Evolutionary conservation across 2,329 filamentous ascomycete genomes (phyloP), one percentile per base, ranked within the genome.

Genomic region (Cercospora sesami): DNA sequence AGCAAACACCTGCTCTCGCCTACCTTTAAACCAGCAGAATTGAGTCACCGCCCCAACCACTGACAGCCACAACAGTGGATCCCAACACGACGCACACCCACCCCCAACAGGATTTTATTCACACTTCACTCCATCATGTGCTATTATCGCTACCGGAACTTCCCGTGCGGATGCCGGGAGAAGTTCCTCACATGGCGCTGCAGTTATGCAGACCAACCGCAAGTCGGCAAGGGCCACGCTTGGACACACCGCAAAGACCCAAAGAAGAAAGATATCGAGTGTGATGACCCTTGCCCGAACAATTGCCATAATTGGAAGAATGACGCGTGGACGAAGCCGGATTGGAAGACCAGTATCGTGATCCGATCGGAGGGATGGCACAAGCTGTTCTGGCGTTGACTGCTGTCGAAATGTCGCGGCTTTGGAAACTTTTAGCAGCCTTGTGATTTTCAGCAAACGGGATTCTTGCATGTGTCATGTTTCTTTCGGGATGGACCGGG

Each of bases 81-180:
- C 51, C 26, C 63, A 65, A 60, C 63, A 39, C 63, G 48, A 64
- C 53, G 51, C 39, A 58, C 26, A 58, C 26, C 31, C 16, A 42
- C 2, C 9, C 55, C 18, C 63, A 53, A 65, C 51, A 31, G 18
- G 39, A 21, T 30, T 53, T 5, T 16, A 21, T 21, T n/a, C 18
- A 48, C 51, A 42, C 18, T 28, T 33, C 39, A 48, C 33, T 53
- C 21, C 42, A 58, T n/a, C 57, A 68, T 68, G 66, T 68, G 66
- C 62, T 65, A 65, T 51, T 68, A 65, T 48, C 60, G 60, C 45
- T 48, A 68, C 62, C 58, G 62, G 18, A 42, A 42, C 58, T 68
- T 16, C 26, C 39, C 62, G 28, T 68, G 66, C 62, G 66, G 66
- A 26, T 64, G 63, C 23, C 57, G 59, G n/a, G 66, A 68, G 58